Base-by-base conservation (phyloP, 352 stramenopile species). In the Thalassiosira delicatula region DNA sequence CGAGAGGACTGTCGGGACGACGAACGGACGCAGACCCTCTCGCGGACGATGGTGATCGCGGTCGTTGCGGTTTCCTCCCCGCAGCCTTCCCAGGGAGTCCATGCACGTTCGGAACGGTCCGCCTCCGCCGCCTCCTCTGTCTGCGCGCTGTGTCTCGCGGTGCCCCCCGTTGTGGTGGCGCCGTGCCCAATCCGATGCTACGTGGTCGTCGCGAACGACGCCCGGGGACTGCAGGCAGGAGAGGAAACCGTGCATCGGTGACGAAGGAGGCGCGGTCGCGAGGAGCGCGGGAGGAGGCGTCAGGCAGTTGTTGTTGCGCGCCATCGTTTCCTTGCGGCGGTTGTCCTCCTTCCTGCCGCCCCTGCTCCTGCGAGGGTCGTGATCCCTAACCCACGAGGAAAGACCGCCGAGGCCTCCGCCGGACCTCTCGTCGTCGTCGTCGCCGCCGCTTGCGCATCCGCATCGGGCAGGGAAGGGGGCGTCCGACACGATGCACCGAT, bases 401-500 rank as follows among this genome's bases (percentile, higher is more conserved):
- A 56, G 46, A 5, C 46, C 46, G 7, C 46, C 46, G 25, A 56
- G 7, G 46, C 46, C 25, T 21, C 5, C 46, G 3, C 14, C 5
- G 17, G 46, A 56, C 5, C 46, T 56, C 7, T 56, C 3, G n/a
- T 7, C 5, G 3, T 21, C 25, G 5, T 21, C 17, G 14, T 21
- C 25, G 46, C 40, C 8, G 40, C 40, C 17, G 8, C 8, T 17
- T 49, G 8, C 40, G 40, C 40, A 49, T 8, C 49, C 23, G 42
- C 33, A 68, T 30, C 32, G 25, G 11, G 76, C 21, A 37, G 87
- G 82, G 21, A 93, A 82, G 4, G 90, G 86, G 54, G 62, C 40
- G 81, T 93, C 85, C 9, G 88, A 84, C 44, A 76, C 70, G 63
- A 93, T 83, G 42, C 81, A 93, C 33, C 88, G 80, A 83, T 93